Percentiles rank a stretch among this genome's conserved stretches.
phyloP scores from a whole-genome alignment of 805 yeast species.

The Wickerhamiella shivajii region DNA sequence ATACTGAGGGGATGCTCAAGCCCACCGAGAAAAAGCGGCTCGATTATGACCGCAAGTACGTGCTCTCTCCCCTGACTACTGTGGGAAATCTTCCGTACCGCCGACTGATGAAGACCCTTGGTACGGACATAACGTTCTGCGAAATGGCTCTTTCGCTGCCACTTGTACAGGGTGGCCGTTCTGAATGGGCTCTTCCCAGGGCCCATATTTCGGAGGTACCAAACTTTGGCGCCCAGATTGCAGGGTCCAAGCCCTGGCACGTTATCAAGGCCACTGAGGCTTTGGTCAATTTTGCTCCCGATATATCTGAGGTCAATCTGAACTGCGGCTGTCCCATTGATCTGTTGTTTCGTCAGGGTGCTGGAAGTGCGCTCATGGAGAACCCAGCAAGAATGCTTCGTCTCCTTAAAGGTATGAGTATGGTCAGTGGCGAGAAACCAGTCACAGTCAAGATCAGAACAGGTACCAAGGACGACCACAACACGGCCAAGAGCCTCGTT shows the following conservation, averaged over 20 bases:
- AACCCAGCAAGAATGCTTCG: constrained; percentile 70
- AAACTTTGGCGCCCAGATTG: constrained; percentile 88
- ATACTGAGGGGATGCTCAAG: constrained; percentile 61
- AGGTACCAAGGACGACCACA: constrained; percentile 73
- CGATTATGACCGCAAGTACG: constrained; percentile 57
- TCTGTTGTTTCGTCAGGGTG: constrained; percentile 82
- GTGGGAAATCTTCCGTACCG: constrained; percentile 96
- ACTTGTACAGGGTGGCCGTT: constrained; percentile 71
- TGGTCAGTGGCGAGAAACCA: constrained; percentile 79
- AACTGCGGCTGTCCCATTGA: constrained; percentile 98
- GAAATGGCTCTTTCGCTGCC: constrained; percentile 93
- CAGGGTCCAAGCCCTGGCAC: constrained; percentile 84
- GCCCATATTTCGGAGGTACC: constrained; percentile 73
- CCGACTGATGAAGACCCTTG: constrained; percentile 75
- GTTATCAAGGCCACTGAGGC: constrained; percentile 88
- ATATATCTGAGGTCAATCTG: constrained; percentile 70
- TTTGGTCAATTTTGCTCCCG: constrained; percentile 39
- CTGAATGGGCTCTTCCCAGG: constrained; percentile 96
- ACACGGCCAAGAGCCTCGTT: constrained; percentile 72
- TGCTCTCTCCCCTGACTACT: constrained; percentile 90
- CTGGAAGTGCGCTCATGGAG: constrained; percentile 87
- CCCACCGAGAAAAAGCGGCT: constrained; percentile 70
- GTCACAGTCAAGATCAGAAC: constrained; percentile 85
- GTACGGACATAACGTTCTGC: constrained; percentile 84
- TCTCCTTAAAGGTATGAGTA: constrained; percentile 76